These are phyloP conservation scores for Kluyveromyces nonfermentans DNA, from an alignment of 805 yeast genomes.

Conservation along the genomic window DNA sequence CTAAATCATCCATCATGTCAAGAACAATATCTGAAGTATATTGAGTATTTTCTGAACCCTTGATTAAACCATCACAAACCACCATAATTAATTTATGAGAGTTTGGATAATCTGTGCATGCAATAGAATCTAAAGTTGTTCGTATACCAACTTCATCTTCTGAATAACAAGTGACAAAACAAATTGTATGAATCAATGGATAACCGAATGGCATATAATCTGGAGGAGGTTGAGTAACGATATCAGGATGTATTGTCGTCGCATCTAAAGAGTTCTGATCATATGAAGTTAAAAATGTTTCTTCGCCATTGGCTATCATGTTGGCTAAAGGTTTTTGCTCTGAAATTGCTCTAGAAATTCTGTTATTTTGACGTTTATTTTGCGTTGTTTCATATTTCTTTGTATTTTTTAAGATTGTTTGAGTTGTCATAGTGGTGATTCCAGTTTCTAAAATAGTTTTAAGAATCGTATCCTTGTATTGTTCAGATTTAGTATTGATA, in stretches of 20 bases:
- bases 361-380: background rate
- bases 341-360: background rate
- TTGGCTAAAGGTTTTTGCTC: background rate
- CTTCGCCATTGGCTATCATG: background rate
- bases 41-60: slow-evolving; percentile 84
- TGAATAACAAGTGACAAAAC: slow-evolving; percentile 87
- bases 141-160: slow-evolving; percentile 84
- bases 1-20: slow-evolving; percentile 76
- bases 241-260: slow-evolving; percentile 60
- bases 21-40: slow-evolving; percentile 87
- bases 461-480: background rate
- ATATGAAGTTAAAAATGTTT: slow-evolving; percentile 4
- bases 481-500: background rate
- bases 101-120: slow-evolving; percentile 93
- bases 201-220: slow-evolving; percentile 79
- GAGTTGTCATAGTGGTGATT: slow-evolving; percentile 56
- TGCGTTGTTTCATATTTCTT: background rate
- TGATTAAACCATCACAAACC: slow-evolving; percentile 88
- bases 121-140: slow-evolving; percentile 81
- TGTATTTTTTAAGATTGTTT: slow-evolving; percentile 18
- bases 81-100: slow-evolving; percentile 82
- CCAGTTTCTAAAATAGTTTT: slow-evolving; percentile 17
- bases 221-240: slow-evolving; percentile 85
- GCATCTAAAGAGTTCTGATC: slow-evolving; percentile 42
- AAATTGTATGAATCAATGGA: slow-evolving; percentile 66